A percentile compares a stretch with the other conserved stretches of the same genome.
Conservation (phyloP, 2,329 filamentous ascomycete species). For the Calcarisporium arbuscula region DNA sequence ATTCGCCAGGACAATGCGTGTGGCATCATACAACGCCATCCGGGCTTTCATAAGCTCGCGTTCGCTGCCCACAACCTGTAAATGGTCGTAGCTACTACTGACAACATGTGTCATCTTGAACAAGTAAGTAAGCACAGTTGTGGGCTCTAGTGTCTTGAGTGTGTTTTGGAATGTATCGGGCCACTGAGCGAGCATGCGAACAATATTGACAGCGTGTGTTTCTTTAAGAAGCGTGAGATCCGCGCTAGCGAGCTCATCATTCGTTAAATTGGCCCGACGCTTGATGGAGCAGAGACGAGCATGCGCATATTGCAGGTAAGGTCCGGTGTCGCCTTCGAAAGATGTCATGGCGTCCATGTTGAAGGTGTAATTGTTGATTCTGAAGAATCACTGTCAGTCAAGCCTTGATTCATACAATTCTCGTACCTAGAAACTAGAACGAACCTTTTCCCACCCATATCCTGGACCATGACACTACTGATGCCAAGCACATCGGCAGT, state of each 20-base stretch:
- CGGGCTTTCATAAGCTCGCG: constrained; percentile 58
- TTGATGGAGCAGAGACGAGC: constrained; percentile 63
- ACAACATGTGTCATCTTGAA: constrained; percentile 83
- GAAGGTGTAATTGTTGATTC: constrained; percentile 64
- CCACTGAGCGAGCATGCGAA: constrained; percentile 74
- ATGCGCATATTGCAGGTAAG: constrained; percentile 79
- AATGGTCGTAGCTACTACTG: constrained; percentile 73
- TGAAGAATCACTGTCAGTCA: too few species aligned
- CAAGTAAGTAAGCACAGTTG: constrained; percentile 50
- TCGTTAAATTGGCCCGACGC: constrained; percentile 46
- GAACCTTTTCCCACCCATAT: constrained; percentile 90
- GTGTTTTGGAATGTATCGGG: constrained; percentile 82
- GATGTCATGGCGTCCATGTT: constrained; percentile 77
- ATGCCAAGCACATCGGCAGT: constrained; percentile 88
- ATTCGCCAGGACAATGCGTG: constrained; percentile 70
- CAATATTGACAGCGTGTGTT: constrained; percentile 64
- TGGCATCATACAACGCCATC: constrained; percentile 71
- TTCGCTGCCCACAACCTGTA: constrained; percentile 77
- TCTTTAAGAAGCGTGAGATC: constrained; percentile 65
- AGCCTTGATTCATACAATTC: constrained; percentile 8
- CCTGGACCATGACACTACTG: constrained; percentile 94
- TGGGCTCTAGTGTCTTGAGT: constrained; percentile 75
- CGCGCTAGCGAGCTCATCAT: constrained; percentile 54
- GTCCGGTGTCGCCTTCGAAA: constrained; percentile 80
- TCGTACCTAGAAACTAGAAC: constrained; percentile 16